Base-by-base conservation (phyloP, 306 rosid species). In the Rosa chinensis region DNA sequence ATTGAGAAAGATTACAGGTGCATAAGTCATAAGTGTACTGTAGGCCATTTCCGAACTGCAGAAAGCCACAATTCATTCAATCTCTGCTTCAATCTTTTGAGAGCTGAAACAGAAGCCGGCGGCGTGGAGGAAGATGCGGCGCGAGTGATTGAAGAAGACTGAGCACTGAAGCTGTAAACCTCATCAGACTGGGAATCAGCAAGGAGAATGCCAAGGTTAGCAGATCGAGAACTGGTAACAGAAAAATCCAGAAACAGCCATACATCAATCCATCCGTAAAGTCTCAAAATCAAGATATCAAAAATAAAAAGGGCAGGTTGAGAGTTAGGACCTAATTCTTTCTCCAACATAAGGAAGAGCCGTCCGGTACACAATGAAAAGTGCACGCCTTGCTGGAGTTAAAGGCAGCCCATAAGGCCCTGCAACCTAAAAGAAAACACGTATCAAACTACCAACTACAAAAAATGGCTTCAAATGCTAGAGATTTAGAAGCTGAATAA, bases 401-500 rank as follows among this genome's bases (percentile, higher is more conserved):
- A 98, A 94, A 81, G 99, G 91, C 80, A 96, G 93, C 81, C 94
- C 94, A 76, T 90, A 96, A 82, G 86, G 84, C 40, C 97, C 98
- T 69, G 94, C 88, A 77, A 96, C 94, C 99, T 96, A 75, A 77
- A 28, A 25, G 72, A 63, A 74, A 74, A 74, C 66, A 73, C 79
- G 52, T 42, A 70, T 75, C 43, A 72, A 73, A 70, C 42, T 1
- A 21, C 66, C 53, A 47, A 43, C 70, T 23, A 23, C 70, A 7
- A 6, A 75, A 43, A 13, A 25, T 1, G 32, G 58, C 32, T 47
- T 44, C 61, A 76, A 44, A 59, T 14, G 44, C 5, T 12, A 42
- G 42, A 58, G 20, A 39, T 39, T 37, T 2, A 39, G 40, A 43
- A 75, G 59, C 58, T 2, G 35, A 21, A 43, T 17, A 49, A 37